Base-by-base conservation (phyloP, 805 yeast genomes). In the Wickerhamomyces rabaulensis region DNA sequence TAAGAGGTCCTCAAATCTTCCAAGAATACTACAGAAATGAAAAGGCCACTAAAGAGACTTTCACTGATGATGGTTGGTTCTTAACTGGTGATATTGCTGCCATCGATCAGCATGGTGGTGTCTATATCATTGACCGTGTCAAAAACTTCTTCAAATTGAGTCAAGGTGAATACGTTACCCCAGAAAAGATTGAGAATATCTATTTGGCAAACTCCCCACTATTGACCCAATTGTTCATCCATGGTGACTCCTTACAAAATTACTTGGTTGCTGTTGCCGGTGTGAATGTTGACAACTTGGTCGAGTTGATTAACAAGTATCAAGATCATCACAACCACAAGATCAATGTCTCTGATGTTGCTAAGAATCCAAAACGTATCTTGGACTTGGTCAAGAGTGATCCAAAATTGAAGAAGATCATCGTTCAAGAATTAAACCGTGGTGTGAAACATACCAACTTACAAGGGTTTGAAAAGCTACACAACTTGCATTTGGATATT, bases 71-170 rank as follows among this genome's bases (percentile, higher is more conserved):
- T 22, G 83, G 82, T 12, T 82, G 84, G 84, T 82, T 79, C 61
- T 66, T 73, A 26, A 80, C 87, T 3, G 87, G 88, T 39, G 90
- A 84, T 59, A 72, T 84, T 53, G 87, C 78, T 2, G 63, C 63
- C 39, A 62, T 83, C 42, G 77, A 75, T 48, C 41, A 48, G 1
- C 61, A 67, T 2, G 87, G 90, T 12, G 71, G 82, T 33, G 57
- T 85, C 15, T 69, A 62, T 46, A 80, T 85, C 50, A 74, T 85
- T 57, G 92, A 85, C 59, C 72, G 94, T 48, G 87, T 84, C 35
- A 85, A 85, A 68, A 85, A 84, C 65, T 84, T 85, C 68, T 85
- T 84, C 72, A 85, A 85, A 55, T 61, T 79, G 45, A 71, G 80
- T 3, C 82, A 78, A 58, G 82, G 82, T 29, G 81, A 77, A 65